Conservation (phyloP, 2,329 filamentous ascomycete species). For the Monosporascus sp. region DNA sequence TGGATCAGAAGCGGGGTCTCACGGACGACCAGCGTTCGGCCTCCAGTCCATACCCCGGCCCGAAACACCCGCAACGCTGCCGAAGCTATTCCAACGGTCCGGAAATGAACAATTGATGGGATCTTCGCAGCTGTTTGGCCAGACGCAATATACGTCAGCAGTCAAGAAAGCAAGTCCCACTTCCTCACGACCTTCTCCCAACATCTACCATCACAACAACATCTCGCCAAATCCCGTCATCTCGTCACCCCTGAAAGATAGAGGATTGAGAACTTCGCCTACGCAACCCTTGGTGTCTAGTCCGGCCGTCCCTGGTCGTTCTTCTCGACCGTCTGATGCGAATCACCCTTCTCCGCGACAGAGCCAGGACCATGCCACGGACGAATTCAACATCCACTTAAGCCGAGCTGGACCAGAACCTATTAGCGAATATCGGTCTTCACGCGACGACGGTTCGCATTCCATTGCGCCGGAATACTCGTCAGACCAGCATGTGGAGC, state of each 20-base stretch:
- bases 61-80: slow-evolving; percentile 45
- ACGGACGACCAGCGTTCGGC: slow-evolving; percentile 26
- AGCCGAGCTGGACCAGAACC: slow-evolving; percentile 18
- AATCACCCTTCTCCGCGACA: slow-evolving; percentile 11
- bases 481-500: slow-evolving; percentile 12
- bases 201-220: slow-evolving; percentile 36
- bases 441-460: slow-evolving; percentile 12
- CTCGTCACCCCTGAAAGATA: slow-evolving; percentile 46
- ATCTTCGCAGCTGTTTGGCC: slow-evolving; percentile 49
- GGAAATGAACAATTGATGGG: slow-evolving; percentile 30
- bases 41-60: slow-evolving; percentile 26
- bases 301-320: slow-evolving; percentile 24
- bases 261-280: slow-evolving; percentile 43
- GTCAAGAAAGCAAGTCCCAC: slow-evolving; percentile 48
- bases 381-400: slow-evolving; percentile 4
- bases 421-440: slow-evolving; percentile 22
- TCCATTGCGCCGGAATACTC: slow-evolving; percentile 6
- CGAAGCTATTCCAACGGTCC: slow-evolving; percentile 40
- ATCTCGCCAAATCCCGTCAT: slow-evolving; percentile 40
- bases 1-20: slow-evolving; percentile 27
- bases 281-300: slow-evolving; percentile 36
- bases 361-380: slow-evolving; percentile 3
- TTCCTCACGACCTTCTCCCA: slow-evolving; percentile 52
- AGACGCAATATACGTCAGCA: slow-evolving; percentile 51
- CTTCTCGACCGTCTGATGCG: slow-evolving; percentile 14